Conservation (phyloP, 2,329 filamentous ascomycete genomes). For the Gnomoniopsis sp. region DNA sequence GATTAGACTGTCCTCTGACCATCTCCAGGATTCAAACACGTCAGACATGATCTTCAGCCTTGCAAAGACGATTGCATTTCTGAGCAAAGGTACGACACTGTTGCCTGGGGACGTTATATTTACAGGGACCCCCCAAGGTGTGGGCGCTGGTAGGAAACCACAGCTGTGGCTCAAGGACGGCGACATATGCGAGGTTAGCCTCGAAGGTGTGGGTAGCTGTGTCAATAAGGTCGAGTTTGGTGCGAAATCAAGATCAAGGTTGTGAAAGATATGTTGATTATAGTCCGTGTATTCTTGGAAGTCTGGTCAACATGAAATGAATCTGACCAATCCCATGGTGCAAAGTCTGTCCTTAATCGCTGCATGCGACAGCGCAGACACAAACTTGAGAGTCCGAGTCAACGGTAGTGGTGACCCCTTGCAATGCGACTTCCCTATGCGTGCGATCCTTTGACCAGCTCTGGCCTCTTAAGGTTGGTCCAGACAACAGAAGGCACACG, state of each 20-base stretch:
- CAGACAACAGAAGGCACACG: too few species aligned
- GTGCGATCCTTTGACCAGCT: too few species aligned
- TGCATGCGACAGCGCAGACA: too few species aligned
- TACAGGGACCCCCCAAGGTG: constrained; percentile 58
- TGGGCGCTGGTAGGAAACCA: constrained; percentile 67
- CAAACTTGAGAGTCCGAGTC: too few species aligned
- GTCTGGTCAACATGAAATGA: too few species aligned
- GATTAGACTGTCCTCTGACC: constrained; percentile 7
- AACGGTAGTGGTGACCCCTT: too few species aligned
- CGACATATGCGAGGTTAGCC: constrained; percentile 65
- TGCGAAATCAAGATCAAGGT: constrained; percentile 29
- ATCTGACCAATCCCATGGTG: too few species aligned
- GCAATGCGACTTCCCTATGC: too few species aligned
- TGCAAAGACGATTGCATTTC: constrained; percentile 54
- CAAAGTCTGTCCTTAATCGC: too few species aligned
- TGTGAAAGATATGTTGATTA: constrained; percentile 21
- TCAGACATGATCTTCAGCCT: constrained; percentile 63
- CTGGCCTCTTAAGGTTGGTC: too few species aligned
- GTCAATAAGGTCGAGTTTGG: constrained; percentile 47
- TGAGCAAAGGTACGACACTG: constrained; percentile 60
- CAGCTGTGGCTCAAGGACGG: constrained; percentile 67
- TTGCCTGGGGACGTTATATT: constrained; percentile 64
- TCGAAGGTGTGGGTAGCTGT: constrained; percentile 63
- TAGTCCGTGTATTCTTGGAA: too few species aligned
- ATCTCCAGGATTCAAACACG: constrained; percentile 46